Evolutionary conservation across 2,329 filamentous ascomycete genomes (phyloP).

Genomic region (Coniochaeta sp.): DNA sequence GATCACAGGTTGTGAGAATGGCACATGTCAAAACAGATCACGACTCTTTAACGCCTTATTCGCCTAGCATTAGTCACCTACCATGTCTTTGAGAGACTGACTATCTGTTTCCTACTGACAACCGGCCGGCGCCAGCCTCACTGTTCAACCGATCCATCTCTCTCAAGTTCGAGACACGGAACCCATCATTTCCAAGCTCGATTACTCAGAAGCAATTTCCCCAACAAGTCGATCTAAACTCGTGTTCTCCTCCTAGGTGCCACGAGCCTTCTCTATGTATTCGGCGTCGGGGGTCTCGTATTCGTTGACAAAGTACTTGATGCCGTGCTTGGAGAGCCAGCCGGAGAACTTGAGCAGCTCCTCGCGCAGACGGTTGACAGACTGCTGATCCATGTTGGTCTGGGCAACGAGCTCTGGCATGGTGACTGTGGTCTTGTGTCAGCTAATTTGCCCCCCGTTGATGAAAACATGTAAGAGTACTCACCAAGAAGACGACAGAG

Average conservation of each 20-base stretch:
- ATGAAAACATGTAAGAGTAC: no score
- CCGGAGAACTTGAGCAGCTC: slow-evolving; percentile 79
- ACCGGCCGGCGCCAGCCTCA: no score
- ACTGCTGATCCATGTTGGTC: slow-evolving; percentile 95
- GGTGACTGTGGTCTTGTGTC: slow-evolving; percentile 49
- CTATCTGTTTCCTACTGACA: no score
- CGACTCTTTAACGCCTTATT: not conserved
- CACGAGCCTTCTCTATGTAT: slow-evolving; percentile 61
- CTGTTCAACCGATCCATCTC: no score
- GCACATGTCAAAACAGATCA: not conserved
- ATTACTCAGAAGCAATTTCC: not conserved
- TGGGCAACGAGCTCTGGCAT: slow-evolving; percentile 92
- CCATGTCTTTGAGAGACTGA: no score
- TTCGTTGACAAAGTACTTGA: slow-evolving; percentile 68
- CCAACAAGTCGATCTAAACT: not conserved
- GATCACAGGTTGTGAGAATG: not conserved
- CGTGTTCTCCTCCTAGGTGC: slow-evolving; percentile 21
- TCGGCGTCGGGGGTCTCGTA: slow-evolving; percentile 68
- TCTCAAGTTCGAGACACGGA: not conserved
- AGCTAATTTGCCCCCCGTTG: no score
- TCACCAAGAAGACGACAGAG: slow-evolving; percentile 83
- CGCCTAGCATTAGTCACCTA: not conserved
- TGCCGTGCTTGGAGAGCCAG: slow-evolving; percentile 74
- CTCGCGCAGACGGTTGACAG: slow-evolving; percentile 78
- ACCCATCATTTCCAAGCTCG: not conserved